Percentiles rank a stretch among this genome's conserved stretches.
phyloP scores from a whole-genome alignment of 139 green algal genomes.

The Edaphochlamys debaryana region DNA sequence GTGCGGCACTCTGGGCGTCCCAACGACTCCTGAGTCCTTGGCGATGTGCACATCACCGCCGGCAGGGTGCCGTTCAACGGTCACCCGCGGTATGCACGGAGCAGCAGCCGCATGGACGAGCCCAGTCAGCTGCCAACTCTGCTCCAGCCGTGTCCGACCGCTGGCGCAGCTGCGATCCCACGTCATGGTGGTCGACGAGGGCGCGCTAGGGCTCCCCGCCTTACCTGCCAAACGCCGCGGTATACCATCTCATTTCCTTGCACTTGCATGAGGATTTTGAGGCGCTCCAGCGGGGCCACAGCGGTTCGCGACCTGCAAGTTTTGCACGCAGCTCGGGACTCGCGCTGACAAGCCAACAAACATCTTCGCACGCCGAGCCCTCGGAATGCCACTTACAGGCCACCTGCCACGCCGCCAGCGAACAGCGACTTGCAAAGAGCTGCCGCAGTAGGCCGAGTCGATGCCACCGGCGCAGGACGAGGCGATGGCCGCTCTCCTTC shows the following conservation, averaged over 20 bases:
- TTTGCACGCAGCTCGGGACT: neutral
- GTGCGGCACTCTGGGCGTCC: too few species aligned
- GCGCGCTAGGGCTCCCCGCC: too few species aligned
- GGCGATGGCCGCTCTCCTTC: neutral
- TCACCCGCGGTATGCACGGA: too few species aligned
- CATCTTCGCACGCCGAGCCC: neutral
- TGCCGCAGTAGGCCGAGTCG: neutral
- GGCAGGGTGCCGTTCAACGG: too few species aligned
- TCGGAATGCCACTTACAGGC: conserved; percentile 94
- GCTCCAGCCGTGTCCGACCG: too few species aligned
- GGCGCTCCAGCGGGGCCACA: conserved; percentile 95
- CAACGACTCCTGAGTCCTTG: too few species aligned
- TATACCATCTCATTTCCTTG: conserved; percentile 95
- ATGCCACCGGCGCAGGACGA: neutral
- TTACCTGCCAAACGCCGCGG: conserved; percentile 86
- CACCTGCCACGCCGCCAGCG: conserved; percentile 91
- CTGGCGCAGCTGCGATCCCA: too few species aligned
- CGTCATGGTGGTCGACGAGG: neutral
- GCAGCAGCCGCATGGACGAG: too few species aligned
- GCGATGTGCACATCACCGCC: too few species aligned
- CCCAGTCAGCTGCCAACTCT: too few species aligned
- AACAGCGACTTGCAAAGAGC: conserved; percentile 80
- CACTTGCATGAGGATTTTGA: conserved; percentile 99
- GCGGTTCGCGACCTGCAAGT: conserved; percentile 91
- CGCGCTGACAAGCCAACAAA: neutral